These are phyloP conservation scores for Metahyphopichia silvanorum DNA, from an alignment of 805 yeast genomes.

Conservation along the genomic window DNA sequence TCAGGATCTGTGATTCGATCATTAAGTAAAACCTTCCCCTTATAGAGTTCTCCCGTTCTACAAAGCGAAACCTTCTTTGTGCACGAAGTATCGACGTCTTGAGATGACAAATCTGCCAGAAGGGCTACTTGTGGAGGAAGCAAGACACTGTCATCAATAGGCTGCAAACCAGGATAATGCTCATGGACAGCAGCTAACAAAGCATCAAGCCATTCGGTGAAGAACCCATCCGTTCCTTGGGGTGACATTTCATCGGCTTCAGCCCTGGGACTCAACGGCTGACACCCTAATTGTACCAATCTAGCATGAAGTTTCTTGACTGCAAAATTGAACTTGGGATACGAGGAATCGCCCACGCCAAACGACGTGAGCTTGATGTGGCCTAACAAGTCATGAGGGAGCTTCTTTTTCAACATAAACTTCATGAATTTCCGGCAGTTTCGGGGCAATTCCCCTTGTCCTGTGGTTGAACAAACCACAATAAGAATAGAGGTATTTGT, in stretches of 20 bases:
- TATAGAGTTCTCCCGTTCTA: not conserved
- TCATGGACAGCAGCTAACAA: slow-evolving; percentile 31
- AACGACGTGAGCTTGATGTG: slow-evolving; percentile 68
- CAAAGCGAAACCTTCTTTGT: not conserved
- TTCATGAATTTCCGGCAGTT: slow-evolving; percentile 75
- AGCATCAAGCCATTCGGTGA: slow-evolving; percentile 65
- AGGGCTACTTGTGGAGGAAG: slow-evolving; percentile 26
- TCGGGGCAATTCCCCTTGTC: slow-evolving; percentile 90
- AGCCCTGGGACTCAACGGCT: slow-evolving; percentile 65
- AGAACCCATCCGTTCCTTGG: slow-evolving; percentile 77
- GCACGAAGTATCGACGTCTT: slow-evolving; percentile 7
- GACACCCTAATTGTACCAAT: slow-evolving; percentile 76
- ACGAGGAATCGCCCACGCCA: slow-evolving; percentile 93
- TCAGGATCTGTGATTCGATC: slow-evolving; percentile 59
- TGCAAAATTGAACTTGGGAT: slow-evolving; percentile 87
- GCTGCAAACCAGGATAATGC: slow-evolving; percentile 18
- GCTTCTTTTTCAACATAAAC: slow-evolving; percentile 61
- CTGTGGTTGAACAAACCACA: slow-evolving; percentile 82
- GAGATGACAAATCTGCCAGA: slow-evolving; percentile 6
- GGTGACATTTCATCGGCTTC: slow-evolving; percentile 87
- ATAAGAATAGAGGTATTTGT: slow-evolving; percentile 45
- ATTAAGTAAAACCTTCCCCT: slow-evolving; percentile 51
- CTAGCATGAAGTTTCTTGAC: slow-evolving; percentile 77
- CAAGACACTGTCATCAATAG: slow-evolving; percentile 20
- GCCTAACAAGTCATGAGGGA: slow-evolving; percentile 56